phyloP scores from a whole-genome alignment of 371 early-diverging fungal species.

The Batrachochytrium dendrobatidis region DNA sequence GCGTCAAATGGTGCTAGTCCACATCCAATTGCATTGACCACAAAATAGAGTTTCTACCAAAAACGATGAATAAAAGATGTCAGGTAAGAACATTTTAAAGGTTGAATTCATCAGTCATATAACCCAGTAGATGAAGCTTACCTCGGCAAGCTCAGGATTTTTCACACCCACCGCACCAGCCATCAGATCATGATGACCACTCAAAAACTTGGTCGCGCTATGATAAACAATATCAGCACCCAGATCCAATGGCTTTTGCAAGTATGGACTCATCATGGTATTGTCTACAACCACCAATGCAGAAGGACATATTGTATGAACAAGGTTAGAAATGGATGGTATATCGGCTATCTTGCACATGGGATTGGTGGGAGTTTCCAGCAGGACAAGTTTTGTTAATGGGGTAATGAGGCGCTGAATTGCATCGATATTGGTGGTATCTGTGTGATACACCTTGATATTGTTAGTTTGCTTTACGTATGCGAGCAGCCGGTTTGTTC shows the following conservation, averaged over 20 bases:
- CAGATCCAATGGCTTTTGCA: conserved; percentile 75
- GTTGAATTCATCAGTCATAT: neutral
- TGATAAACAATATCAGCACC: conserved; percentile 87
- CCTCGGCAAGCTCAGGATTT: conserved; percentile 59
- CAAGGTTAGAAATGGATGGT: conserved; percentile 58
- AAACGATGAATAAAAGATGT: neutral
- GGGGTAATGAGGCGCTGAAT: conserved; percentile 57
- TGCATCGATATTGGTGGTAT: conserved; percentile 58
- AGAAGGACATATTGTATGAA: conserved; percentile 56
- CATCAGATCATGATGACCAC: conserved; percentile 91
- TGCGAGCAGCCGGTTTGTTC: conserved; percentile 76
- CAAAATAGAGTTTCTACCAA: conserved; percentile 59
- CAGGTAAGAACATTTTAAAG: neutral
- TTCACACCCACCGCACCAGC: conserved; percentile 79
- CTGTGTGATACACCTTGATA: conserved; percentile 74
- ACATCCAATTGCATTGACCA: conserved; percentile 90
- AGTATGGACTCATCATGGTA: conserved; percentile 88
- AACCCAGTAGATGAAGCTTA: conserved; percentile 20
- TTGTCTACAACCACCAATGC: conserved; percentile 87
- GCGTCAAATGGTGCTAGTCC: conserved; percentile 81
- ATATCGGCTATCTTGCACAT: conserved; percentile 79
- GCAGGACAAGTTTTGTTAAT: conserved; percentile 69
- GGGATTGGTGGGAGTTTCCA: conserved; percentile 91
- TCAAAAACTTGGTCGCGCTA: conserved; percentile 82
- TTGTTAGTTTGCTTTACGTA: conserved; percentile 60